Conservation (phyloP, 1,284 basidiomycete genomes). For the Ceratobasidium sp. region DNA sequence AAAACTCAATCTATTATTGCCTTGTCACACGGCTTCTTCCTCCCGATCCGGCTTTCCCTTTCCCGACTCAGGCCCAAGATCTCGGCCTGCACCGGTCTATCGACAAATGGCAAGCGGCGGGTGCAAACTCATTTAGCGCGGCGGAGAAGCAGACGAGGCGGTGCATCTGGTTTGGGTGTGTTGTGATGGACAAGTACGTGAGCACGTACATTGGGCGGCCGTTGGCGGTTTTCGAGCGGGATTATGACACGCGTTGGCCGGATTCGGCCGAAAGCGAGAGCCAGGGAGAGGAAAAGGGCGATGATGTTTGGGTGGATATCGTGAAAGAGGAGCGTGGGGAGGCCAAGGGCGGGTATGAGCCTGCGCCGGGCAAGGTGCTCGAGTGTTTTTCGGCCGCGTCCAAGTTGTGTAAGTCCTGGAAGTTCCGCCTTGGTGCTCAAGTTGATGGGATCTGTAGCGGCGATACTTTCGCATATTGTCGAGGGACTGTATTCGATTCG, state of each 20-base stretch:
- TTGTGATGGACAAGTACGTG: slow-evolving; percentile 81
- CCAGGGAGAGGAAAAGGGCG: slow-evolving; percentile 17
- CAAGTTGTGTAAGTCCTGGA: slow-evolving; percentile 49
- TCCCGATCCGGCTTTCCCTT: background rate
- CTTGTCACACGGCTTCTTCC: slow-evolving; percentile 1
- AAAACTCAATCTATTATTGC: background rate
- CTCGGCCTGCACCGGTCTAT: slow-evolving; percentile 84
- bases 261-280: slow-evolving; percentile 67
- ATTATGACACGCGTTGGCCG: slow-evolving; percentile 82
- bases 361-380: slow-evolving; percentile 50
- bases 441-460: slow-evolving; percentile 58
- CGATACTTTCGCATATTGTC: slow-evolving; percentile 73
- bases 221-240: slow-evolving; percentile 78
- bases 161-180: slow-evolving; percentile 83
- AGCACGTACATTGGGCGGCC: slow-evolving; percentile 84
- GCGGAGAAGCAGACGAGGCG: slow-evolving; percentile 78
- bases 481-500: slow-evolving; percentile 79
- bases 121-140: slow-evolving; percentile 67
- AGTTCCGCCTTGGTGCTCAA: background rate
- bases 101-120: slow-evolving; percentile 75
- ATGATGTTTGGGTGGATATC: slow-evolving; percentile 33
- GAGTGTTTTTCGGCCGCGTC: slow-evolving; percentile 46
- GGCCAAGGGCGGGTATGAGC: slow-evolving; percentile 62
- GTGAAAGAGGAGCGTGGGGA: slow-evolving; percentile 70
- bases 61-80: slow-evolving; percentile 75